Base-by-base conservation (phyloP, 1,284 basidiomycete genomes). In the Boletus sp. region DNA sequence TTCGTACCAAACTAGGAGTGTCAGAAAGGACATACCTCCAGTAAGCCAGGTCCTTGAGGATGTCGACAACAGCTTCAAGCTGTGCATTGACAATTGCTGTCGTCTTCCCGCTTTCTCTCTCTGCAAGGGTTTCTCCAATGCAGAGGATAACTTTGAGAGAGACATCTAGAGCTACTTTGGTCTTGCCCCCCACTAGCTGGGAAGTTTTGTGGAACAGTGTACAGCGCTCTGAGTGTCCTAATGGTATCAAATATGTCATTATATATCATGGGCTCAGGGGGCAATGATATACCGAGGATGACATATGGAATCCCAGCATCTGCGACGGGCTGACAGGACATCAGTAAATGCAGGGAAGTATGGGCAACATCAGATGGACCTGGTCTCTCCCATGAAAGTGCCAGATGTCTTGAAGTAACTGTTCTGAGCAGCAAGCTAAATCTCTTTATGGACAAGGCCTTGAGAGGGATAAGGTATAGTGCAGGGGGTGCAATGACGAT, bases 351-450 rank as follows among this genome's bases (percentile, higher is more conserved):
- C 23, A 37, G 37, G 48, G 19, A 31, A 33, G 38, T 28, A 25
- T 14, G 38, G 11, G 60, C 25, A 31, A 52, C 10, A 25, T 48
- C 6, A 11, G 33, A 74, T 79, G 49, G 59, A 88, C 91, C 91
- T 95, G 79, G 93, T 93, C 78, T 98, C 95, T 60, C 95, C 97
- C 14, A 97, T 99, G 82, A 91, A 99, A 25, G 97, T 97, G 56
- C 97, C 97, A 27, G 87, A 88, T 17, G 84, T 73, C 78, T 95
- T 91, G 76, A 83, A 82, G 83, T 96, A 95, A 69, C 87, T 88
- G 81, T 98, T 98, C 79, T 99, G 97, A 27, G 96, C 97, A 17
- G 94, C 78, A 64, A 99, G 85, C 71, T 91, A 81, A 73, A 92
- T 77, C 51, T 88, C 86, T 59, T 85, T 81, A 62, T 83, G 80